These are phyloP conservation scores for Rhytidhysteron rufulum DNA, from an alignment of 2,329 filamentous ascomycete genomes.

Conservation along the genomic window DNA sequence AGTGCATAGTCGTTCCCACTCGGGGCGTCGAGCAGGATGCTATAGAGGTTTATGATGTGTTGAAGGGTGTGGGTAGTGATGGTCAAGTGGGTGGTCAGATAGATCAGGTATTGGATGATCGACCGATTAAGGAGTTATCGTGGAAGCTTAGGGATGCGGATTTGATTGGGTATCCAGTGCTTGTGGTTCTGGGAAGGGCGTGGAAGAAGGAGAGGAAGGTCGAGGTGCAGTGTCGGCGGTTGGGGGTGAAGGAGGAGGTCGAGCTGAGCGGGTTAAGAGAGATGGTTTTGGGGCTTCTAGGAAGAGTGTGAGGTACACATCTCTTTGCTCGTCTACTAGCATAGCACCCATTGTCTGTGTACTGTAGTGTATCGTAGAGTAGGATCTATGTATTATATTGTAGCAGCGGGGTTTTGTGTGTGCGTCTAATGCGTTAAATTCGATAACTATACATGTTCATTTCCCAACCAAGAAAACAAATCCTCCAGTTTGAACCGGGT, in stretches of 20 bases:
- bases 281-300: constrained; percentile 48
- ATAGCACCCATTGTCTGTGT: too few relatives aligned
- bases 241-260: constrained; percentile 61
- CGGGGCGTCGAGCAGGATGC: constrained; percentile 48
- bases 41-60: constrained; percentile 59
- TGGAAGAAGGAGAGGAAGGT: constrained; percentile 47
- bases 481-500: too few relatives aligned
- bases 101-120: constrained; percentile 37
- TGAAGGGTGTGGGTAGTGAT: constrained; percentile 33
- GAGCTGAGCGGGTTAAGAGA: constrained; percentile 46
- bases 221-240: constrained; percentile 74
- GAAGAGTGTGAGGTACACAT: constrained; percentile 48
- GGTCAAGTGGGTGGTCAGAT: constrained; percentile 5
- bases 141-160: constrained; percentile 94
- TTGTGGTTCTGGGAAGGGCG: constrained; percentile 66
- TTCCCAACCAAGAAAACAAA: too few relatives aligned
- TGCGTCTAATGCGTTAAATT: too few relatives aligned
- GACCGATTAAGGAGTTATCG: constrained; percentile 55
- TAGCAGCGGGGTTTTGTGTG: too few relatives aligned
- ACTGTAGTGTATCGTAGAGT: too few relatives aligned
- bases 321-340: too few relatives aligned
- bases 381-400: too few relatives aligned
- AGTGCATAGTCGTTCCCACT: constrained; percentile 63
- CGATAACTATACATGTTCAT: too few relatives aligned
- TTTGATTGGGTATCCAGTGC: constrained; percentile 79